Evolutionary conservation across 2,329 filamentous ascomycete genomes (phyloP), one percentile per base, ranked within the genome.

Genomic region (Biscogniauxia marginata): DNA sequence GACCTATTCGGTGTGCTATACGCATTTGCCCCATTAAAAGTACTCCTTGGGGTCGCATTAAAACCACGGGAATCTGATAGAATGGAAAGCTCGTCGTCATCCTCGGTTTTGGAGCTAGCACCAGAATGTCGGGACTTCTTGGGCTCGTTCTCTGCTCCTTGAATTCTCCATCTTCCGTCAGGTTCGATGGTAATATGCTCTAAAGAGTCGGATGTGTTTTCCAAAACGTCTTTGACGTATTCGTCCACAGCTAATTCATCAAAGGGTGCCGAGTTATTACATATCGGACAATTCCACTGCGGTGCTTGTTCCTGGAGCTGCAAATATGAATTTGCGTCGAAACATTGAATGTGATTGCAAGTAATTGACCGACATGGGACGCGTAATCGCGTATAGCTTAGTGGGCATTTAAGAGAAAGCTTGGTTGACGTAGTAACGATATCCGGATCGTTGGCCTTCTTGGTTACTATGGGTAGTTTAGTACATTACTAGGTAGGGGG

Each of bases 231-330:
- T 67, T 88, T 86, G 16, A 96, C 92, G 70, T 79, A 95, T 84
- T 95, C 89, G 65, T 99, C 95, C 24, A 98, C 85, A 9, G 91
- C 91, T 21, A 99, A 77, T 49, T 84, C 86, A 50, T 93, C 89
- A 71, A 91, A 99, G 0, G 87, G 85, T 1, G 92, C 87, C 0
- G 84, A 75, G 68, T 93, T 96, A 73, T 88, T 93, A 77, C 95
- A 99, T 20, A 97, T 88, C 0, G 95, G 95, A 67, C 95, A 99
- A n/a, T 86, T 81, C 95, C 95, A 99, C 18, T 95, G 96, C 0
- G 95, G 95, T 0, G 91, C 93, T 76, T 99, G 95, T 71, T 98
- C 92, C 71, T 98, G 93, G 23, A 99, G 77, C 66, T 96, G 91
- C 19, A 99, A 80, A 70, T 97, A 99, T 1, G 91, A 96, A 3